These are phyloP conservation scores for Penicillium pulvis DNA, from an alignment of 495 filamentous ascomycete genomes.

Conservation along the genomic window DNA sequence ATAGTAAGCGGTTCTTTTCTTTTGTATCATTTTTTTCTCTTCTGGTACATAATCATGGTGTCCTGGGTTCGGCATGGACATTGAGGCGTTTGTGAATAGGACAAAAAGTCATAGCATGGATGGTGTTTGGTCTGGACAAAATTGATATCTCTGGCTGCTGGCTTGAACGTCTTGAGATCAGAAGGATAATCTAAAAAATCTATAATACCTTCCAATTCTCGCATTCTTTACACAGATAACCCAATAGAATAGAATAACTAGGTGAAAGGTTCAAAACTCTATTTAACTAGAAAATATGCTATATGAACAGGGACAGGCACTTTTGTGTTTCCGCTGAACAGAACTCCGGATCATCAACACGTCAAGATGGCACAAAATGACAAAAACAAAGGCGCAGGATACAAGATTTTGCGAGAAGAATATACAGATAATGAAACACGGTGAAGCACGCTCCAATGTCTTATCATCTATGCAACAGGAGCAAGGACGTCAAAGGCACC, in stretches of 20 bases:
- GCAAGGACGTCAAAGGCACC: constrained; percentile 89
- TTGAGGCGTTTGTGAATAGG: constrained; percentile 22
- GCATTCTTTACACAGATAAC: neutral
- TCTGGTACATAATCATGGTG: neutral
- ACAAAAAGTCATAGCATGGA: constrained; percentile 26
- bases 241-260: neutral
- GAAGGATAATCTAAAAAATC: neutral
- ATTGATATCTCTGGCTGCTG: constrained; percentile 1
- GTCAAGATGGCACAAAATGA: constrained; percentile 33
- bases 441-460: constrained; percentile 19
- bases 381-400: constrained; percentile 15
- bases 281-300: constrained; percentile 35
- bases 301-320: constrained; percentile 38
- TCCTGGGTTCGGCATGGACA: constrained; percentile 2
- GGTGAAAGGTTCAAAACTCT: constrained; percentile 19
- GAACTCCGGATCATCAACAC: constrained; percentile 48
- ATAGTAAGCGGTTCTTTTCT: constrained; percentile 29
- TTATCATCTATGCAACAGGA: constrained; percentile 52
- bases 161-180: neutral
- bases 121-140: constrained; percentile 20
- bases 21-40: constrained; percentile 6
- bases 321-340: constrained; percentile 47
- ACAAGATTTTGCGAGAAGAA: constrained; percentile 15
- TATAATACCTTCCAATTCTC: neutral
- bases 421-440: constrained; percentile 3